Evolutionary conservation across 169 alveolate genomes (phyloP).

Genomic region (Cryptosporidium ryanae): DNA sequence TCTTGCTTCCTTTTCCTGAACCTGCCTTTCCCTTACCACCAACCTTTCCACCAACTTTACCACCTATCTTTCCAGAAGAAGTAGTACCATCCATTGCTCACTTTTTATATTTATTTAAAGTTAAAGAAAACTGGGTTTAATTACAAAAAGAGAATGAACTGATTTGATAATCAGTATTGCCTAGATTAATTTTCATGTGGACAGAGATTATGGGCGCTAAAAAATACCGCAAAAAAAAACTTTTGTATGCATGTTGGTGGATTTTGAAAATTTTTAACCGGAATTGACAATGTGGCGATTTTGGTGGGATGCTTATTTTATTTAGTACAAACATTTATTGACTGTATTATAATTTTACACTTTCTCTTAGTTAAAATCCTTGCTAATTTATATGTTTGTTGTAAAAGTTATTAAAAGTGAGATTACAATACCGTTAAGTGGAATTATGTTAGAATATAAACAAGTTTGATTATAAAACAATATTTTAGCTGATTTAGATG

Average conservation of each 20-base stretch:
- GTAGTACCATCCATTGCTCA: constrained; percentile 57
- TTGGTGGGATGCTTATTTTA: not conserved
- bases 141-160: too few relatives aligned
- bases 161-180: too few relatives aligned
- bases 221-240: not conserved
- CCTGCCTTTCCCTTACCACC: constrained; percentile 91
- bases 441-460: too few relatives aligned
- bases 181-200: constrained; percentile 40
- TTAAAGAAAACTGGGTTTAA: not conserved
- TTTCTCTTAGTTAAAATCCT: too few relatives aligned
- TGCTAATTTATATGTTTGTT: too few relatives aligned
- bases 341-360: too few relatives aligned
- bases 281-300: not conserved
- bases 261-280: not conserved
- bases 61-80: constrained; percentile 80
- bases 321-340: too few relatives aligned
- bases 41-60: constrained; percentile 89
- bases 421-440: too few relatives aligned
- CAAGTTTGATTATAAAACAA: too few relatives aligned
- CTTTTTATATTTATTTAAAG: not conserved
- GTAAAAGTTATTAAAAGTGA: too few relatives aligned
- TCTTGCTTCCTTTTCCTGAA: constrained; percentile 94
- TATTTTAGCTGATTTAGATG: too few relatives aligned
- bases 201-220: constrained; percentile 48
- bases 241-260: constrained; percentile 9